Conservation (phyloP, 306 rosid species). For the Cicer yamashitae region DNA sequence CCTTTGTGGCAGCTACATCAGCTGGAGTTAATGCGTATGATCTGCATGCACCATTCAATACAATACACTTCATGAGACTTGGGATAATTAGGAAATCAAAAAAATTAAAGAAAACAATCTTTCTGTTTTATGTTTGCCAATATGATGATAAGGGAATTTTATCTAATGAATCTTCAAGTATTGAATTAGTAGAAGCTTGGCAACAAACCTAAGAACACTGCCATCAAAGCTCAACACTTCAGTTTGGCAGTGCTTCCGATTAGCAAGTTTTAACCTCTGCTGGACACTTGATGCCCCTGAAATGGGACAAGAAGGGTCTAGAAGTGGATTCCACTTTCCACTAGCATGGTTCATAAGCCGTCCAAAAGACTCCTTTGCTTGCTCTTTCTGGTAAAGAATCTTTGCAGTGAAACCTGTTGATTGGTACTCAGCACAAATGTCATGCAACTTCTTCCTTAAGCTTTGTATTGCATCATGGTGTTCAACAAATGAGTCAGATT, state of each 20-base stretch:
- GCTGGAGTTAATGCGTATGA: conserved; percentile 70
- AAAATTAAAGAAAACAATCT: background rate
- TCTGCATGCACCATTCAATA: conserved; percentile 62
- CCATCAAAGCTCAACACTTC: conserved; percentile 97
- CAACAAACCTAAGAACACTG: conserved; percentile 76
- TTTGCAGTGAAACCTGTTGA: conserved; percentile 85
- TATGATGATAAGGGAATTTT: background rate
- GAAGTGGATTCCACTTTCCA: conserved; percentile 89
- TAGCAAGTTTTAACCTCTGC: conserved; percentile 79
- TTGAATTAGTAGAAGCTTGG: conserved; percentile 38
- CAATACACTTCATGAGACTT: conserved; percentile 22
- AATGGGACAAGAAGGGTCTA: conserved; percentile 85
- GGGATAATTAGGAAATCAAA: conserved; percentile 34
- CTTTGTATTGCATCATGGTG: conserved; percentile 90
- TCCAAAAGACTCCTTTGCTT: conserved; percentile 59
- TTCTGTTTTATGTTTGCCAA: conserved; percentile 8
- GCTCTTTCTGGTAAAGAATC: conserved; percentile 88
- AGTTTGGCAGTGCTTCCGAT: conserved; percentile 66
- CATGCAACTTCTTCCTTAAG: conserved; percentile 80
- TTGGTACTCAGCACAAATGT: conserved; percentile 81
- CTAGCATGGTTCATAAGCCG: conserved; percentile 75
- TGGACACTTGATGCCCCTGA: conserved; percentile 69
- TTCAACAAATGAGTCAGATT: conserved; percentile 66
- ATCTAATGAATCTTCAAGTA: conserved; percentile 26
- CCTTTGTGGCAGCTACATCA: conserved; percentile 64